Evolutionary conservation across 2,329 filamentous ascomycete species (phyloP).

Genomic region (Cladosporium sp.): DNA sequence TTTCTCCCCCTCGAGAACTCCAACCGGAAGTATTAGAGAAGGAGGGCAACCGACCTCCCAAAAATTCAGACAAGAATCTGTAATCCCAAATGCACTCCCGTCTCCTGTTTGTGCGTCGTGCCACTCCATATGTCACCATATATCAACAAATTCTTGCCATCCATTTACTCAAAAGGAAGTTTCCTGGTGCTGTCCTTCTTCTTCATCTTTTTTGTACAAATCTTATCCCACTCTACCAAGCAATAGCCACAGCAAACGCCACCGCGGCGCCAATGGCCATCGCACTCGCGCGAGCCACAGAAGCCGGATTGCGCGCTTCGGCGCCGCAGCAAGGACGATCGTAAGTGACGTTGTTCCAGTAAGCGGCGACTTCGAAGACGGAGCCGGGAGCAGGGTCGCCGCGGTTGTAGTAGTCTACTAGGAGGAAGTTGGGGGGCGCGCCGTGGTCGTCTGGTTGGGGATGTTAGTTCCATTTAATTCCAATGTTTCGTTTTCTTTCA

Average conservation of each 20-base stretch:
- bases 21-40: no score
- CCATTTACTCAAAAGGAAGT: no score
- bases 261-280: background rate
- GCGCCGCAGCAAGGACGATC: conserved; percentile 53
- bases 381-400: conserved; percentile 60
- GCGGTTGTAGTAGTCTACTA: conserved; percentile 81
- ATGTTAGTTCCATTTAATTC: background rate
- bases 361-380: conserved; percentile 69
- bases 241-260: background rate
- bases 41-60: no score
- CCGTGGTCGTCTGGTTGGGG: conserved; percentile 3
- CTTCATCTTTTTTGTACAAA: no score
- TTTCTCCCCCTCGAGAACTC: no score
- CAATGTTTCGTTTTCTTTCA: no score
- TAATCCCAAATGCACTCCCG: no score
- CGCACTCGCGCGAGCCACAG: background rate
- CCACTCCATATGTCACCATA: no score
- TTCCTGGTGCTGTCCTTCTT: no score
- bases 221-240: background rate
- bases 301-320: background rate
- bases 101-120: no score
- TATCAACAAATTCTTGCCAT: no score
- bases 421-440: conserved; percentile 65
- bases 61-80: no score
- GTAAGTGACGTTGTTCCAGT: conserved; percentile 69